phyloP scores from a whole-genome alignment of 202 grass and related monocot genomes.

The Musa balbisiana region DNA sequence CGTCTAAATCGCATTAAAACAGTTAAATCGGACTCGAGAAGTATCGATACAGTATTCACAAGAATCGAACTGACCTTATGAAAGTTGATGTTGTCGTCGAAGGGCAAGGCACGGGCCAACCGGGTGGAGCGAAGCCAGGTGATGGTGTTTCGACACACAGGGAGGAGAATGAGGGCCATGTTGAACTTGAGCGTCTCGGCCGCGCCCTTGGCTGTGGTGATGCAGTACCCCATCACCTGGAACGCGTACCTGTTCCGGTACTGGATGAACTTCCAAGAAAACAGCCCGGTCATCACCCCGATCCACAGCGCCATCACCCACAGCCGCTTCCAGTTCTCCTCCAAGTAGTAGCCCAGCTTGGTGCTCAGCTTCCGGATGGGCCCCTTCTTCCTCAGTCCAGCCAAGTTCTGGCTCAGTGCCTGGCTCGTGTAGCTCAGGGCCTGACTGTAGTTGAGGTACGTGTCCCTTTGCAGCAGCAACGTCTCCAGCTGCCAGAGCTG shows the following conservation, averaged over 20 bases:
- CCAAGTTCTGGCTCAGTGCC: conserved; percentile 82
- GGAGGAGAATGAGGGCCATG: conserved; percentile 90
- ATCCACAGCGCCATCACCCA: conserved; percentile 89
- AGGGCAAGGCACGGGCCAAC: conserved; percentile 52
- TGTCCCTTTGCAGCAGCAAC: conserved; percentile 83
- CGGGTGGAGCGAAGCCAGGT: conserved; percentile 88
- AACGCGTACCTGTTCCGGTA: conserved; percentile 68
- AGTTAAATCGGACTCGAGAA: too few species aligned
- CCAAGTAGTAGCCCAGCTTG: conserved; percentile 60
- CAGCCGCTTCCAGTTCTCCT: conserved; percentile 92
- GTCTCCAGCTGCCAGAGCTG: conserved; percentile 98
- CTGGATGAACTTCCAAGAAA: conserved; percentile 91
- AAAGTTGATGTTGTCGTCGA: conserved; percentile 99
- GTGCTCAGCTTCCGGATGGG: conserved; percentile 57
- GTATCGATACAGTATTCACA: not conserved
- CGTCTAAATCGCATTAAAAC: conserved; percentile 31
- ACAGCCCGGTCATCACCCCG: conserved; percentile 71
- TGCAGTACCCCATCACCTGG: conserved; percentile 83
- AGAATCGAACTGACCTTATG: conserved; percentile 68
- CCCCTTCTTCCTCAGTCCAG: conserved; percentile 44
- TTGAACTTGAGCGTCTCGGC: conserved; percentile 97
- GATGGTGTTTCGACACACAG: conserved; percentile 90
- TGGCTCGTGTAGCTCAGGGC: conserved; percentile 93
- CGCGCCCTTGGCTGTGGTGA: conserved; percentile 87
- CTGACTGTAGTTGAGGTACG: conserved; percentile 90